These are phyloP conservation scores for Tetragonia tetragonoides DNA, from an alignment of 148 eudicot genomes.

Conservation along the genomic window DNA sequence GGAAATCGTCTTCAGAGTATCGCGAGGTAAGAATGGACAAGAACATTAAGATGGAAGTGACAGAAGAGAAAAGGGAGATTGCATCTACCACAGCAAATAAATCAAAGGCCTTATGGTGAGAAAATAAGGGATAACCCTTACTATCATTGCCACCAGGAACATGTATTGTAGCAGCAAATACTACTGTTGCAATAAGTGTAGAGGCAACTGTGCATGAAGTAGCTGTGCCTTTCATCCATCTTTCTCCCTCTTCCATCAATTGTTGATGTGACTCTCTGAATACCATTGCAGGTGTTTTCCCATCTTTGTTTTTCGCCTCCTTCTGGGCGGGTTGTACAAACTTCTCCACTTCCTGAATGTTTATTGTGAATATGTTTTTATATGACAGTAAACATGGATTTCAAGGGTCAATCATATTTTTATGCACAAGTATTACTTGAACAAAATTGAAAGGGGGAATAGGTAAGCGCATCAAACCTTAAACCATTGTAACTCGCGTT, in stretches of 20 bases:
- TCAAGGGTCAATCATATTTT: too few relatives aligned
- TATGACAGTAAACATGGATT: too few relatives aligned
- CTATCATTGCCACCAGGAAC: constrained; percentile 24
- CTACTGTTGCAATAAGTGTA: constrained; percentile 27
- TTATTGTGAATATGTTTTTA: too few relatives aligned
- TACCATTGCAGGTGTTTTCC: constrained; percentile 27
- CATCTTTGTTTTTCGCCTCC: constrained; percentile 25
- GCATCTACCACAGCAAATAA: constrained; percentile 25
- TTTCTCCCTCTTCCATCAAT: constrained; percentile 26
- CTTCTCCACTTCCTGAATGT: constrained; percentile 26
- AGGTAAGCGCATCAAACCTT: constrained; percentile 5
- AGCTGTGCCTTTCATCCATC: constrained; percentile 35
- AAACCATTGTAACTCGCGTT: constrained; percentile 36
- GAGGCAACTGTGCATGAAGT: constrained; percentile 26
- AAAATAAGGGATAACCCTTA: not conserved
- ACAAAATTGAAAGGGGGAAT: not conserved
- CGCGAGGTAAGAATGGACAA: constrained; percentile 28
- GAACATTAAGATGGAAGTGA: constrained; percentile 23
- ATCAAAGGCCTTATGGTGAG: not conserved
- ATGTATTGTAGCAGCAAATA: constrained; percentile 18
- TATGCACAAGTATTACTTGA: not conserved
- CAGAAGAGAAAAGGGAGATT: constrained; percentile 20
- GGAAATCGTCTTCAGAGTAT: constrained; percentile 20
- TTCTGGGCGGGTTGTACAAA: constrained; percentile 25
- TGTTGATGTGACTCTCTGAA: constrained; percentile 26